Base-by-base conservation (phyloP, 2,329 filamentous ascomycete species). In the Apiospora kogelbergensis region DNA sequence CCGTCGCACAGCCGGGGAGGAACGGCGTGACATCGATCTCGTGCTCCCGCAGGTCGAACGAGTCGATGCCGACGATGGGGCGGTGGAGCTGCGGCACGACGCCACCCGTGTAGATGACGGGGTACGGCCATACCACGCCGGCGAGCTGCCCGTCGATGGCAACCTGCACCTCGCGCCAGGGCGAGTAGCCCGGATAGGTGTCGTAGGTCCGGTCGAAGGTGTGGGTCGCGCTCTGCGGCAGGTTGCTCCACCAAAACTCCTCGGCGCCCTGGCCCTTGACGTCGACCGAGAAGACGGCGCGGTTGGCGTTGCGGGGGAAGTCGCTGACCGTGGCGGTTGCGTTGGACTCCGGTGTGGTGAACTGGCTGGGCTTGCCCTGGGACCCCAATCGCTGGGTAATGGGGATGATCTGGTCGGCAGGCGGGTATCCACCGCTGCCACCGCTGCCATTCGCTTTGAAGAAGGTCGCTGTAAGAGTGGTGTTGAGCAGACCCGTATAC, bases 191-290 rank as follows among this genome's bases (percentile, higher is more conserved):
- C 30, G 88, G 88, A 0, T 94, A 82, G 1, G 81, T 80, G 15
- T 88, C 89, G 4, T 85, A 84, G 1, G 83, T 84, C 7, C 80
- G 78, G 5, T 84, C 82, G 76, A 95, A 95, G 3, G 86, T 85
- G 44, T 84, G 72, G 3, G 83, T 83, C 71, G 90, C 86, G 11
- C 86, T 87, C 57, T 90, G 85, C 2, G 91, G 86, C 1, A 94
- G 89, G 75, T 95, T 95, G 69, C 86, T 88, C 89, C 92, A 96
- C 93, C 93, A 97, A 75, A 95, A 95, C 77, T 97, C 93, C 80
- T 96, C 93, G 20, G 84, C 81, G 0, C 86, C 85, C 77, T 96
- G 93, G 0, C 92, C 93, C 72, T 90, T 93, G 20, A 93, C 92
- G 10, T 91, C 89, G n/a, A 96, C 85, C 0, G 91, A 89, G 68